phyloP scores from a whole-genome alignment of 306 rosid genomes.

The Malus orientalis region DNA sequence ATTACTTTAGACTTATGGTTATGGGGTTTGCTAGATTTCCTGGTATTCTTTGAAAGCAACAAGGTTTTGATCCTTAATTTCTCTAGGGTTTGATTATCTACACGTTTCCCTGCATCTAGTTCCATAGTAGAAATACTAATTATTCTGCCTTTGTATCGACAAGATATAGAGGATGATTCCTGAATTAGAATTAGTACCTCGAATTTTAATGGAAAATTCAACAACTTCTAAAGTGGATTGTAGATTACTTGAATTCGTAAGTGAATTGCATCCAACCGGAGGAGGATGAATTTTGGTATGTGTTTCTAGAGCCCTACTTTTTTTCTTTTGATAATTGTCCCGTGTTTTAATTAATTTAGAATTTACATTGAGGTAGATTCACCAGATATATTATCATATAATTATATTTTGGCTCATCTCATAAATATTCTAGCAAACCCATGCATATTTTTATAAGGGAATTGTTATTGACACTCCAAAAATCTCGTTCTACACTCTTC shows the following conservation, averaged over 20 bases:
- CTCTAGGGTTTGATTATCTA: background rate
- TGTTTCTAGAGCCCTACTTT: background rate
- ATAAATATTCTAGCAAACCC: background rate
- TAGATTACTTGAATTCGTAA: background rate
- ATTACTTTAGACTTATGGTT: background rate
- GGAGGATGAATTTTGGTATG: background rate
- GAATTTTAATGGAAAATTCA: background rate
- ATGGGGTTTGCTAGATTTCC: background rate
- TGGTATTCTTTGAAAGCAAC: background rate
- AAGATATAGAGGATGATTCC: background rate
- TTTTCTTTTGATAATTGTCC: background rate
- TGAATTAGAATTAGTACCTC: constrained; percentile 2
- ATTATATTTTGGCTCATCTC: background rate
- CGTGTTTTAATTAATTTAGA: background rate
- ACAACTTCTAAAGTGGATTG: background rate
- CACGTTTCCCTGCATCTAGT: background rate
- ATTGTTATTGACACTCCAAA: too few species aligned
- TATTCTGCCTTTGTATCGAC: background rate
- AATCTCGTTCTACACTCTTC: too few species aligned
- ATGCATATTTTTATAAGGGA: too few species aligned
- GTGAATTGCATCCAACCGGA: background rate
- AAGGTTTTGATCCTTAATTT: background rate
- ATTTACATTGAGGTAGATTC: background rate
- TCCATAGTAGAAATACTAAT: background rate
- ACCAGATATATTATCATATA: background rate